Conservation (phyloP, 2,329 filamentous ascomycete species). For the Kalmusia sp. region DNA sequence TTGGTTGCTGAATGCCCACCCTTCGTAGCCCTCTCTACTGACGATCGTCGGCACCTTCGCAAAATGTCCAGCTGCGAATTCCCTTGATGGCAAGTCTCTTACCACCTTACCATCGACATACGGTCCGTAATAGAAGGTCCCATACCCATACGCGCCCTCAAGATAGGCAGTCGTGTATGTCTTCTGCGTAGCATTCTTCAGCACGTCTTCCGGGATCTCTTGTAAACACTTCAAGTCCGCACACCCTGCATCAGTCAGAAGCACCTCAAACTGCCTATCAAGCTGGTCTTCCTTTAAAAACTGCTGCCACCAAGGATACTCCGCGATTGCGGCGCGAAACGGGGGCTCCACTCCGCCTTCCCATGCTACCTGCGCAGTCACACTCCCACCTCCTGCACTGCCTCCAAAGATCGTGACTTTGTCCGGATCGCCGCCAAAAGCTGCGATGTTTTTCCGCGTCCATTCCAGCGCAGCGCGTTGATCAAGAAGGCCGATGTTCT, state of each 20-base stretch:
- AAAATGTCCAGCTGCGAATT: conserved; percentile 42
- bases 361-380: conserved; percentile 42
- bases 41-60: conserved; percentile 45
- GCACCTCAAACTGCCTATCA: conserved; percentile 36
- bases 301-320: conserved; percentile 48
- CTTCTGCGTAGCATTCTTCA: conserved; percentile 25
- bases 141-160: conserved; percentile 34
- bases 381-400: conserved; percentile 65
- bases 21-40: conserved; percentile 42
- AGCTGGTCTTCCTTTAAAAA: conserved; percentile 36
- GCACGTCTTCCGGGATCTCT: conserved; percentile 9
- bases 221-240: conserved; percentile 35
- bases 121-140: conserved; percentile 45
- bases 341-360: conserved; percentile 44
- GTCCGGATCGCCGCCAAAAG: conserved; percentile 58
- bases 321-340: conserved; percentile 45
- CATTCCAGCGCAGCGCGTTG: conserved; percentile 65
- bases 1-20: conserved; percentile 42
- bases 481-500: conserved; percentile 69
- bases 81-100: conserved; percentile 37
- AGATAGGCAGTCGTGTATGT: conserved; percentile 25
- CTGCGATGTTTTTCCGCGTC: conserved; percentile 63
- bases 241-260: conserved; percentile 36
- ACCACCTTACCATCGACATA: conserved; percentile 44
- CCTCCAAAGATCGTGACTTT: conserved; percentile 65